Conservation (phyloP, 768 basidiomycete genomes). For the Tulasnella sp. region DNA sequence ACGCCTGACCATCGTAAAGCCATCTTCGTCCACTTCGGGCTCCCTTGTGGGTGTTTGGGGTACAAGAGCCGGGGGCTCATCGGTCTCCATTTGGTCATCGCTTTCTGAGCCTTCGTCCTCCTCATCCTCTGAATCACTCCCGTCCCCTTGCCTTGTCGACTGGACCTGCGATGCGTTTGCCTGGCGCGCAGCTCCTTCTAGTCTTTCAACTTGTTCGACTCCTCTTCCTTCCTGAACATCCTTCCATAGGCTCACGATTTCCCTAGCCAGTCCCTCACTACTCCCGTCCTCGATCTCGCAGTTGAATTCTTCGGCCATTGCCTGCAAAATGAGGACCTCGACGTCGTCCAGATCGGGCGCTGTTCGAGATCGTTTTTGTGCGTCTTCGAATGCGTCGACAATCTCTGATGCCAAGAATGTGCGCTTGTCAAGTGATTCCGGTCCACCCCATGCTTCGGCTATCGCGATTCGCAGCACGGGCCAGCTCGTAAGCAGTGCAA, state of each 20-base stretch:
- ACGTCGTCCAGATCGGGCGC: slow-evolving; percentile 72
- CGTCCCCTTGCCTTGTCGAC: slow-evolving; percentile 31
- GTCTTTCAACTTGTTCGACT: slow-evolving; percentile 54
- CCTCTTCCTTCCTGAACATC: slow-evolving; percentile 48
- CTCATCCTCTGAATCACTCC: slow-evolving; percentile 46
- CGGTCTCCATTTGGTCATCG: slow-evolving; percentile 40
- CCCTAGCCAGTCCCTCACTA: slow-evolving; percentile 68
- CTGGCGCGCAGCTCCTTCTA: slow-evolving; percentile 67
- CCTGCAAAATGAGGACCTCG: slow-evolving; percentile 78
- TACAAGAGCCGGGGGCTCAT: slow-evolving; percentile 58
- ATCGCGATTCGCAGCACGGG: slow-evolving; percentile 84
- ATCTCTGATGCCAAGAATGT: slow-evolving; percentile 83
- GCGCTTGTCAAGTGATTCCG: slow-evolving; percentile 67
- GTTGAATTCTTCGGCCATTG: slow-evolving; percentile 88
- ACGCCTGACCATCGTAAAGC: slow-evolving; percentile 75
- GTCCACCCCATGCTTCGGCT: slow-evolving; percentile 84
- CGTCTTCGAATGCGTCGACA: slow-evolving; percentile 66
- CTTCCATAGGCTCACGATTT: slow-evolving; percentile 69
- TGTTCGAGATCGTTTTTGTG: slow-evolving; percentile 21
- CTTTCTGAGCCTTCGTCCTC: slow-evolving; percentile 47
- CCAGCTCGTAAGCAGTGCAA: slow-evolving; percentile 84
- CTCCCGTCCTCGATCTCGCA: slow-evolving; percentile 83
- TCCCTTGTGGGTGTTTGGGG: slow-evolving; percentile 43
- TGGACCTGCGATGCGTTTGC: slow-evolving; percentile 60
- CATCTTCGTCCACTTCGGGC: slow-evolving; percentile 84